phyloP scores from a whole-genome alignment of 805 yeast genomes.

The Priceomyces melissophilus region DNA sequence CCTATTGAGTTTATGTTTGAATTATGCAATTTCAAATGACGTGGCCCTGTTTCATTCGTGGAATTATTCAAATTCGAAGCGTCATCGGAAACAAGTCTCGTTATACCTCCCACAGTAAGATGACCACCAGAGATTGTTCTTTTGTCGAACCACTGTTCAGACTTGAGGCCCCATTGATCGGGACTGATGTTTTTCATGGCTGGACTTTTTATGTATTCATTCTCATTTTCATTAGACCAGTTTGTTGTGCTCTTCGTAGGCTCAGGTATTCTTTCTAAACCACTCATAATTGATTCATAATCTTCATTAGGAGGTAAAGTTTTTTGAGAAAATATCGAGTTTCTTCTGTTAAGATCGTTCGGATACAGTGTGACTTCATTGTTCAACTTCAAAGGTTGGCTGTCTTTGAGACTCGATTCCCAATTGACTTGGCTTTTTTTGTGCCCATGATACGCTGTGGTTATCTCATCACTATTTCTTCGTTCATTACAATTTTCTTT shows the following conservation, averaged over 20 bases:
- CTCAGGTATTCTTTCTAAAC: constrained; percentile 27
- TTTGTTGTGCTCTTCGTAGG: constrained; percentile 7
- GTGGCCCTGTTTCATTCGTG: not conserved
- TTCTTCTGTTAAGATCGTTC: too few relatives aligned
- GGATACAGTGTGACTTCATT: constrained; percentile 1
- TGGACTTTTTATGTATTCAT: constrained; percentile 2
- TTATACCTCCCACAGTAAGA: constrained; percentile 15
- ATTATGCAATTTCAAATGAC: not conserved
- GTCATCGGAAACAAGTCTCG: constrained; percentile 16
- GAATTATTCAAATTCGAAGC: constrained; percentile 8
- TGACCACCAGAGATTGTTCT: constrained; percentile 22
- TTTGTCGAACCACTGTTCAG: constrained; percentile 20
- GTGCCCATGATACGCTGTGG: too few relatives aligned
- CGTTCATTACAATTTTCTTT: constrained; percentile 49
- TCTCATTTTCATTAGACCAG: constrained; percentile 2
- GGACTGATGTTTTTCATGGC: constrained; percentile 20
- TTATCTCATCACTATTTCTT: constrained; percentile 24
- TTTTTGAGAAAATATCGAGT: too few relatives aligned
- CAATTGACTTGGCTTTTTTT: not conserved
- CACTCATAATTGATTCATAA: constrained; percentile 17
- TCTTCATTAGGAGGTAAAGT: constrained; percentile 6
- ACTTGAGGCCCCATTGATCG: constrained; percentile 30
- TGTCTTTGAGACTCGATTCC: not conserved
- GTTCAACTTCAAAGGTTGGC: not conserved
- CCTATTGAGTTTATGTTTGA: constrained; percentile 22